Base-by-base conservation (phyloP, 805 yeast genomes). In the Cyberlindnera meyerae region DNA sequence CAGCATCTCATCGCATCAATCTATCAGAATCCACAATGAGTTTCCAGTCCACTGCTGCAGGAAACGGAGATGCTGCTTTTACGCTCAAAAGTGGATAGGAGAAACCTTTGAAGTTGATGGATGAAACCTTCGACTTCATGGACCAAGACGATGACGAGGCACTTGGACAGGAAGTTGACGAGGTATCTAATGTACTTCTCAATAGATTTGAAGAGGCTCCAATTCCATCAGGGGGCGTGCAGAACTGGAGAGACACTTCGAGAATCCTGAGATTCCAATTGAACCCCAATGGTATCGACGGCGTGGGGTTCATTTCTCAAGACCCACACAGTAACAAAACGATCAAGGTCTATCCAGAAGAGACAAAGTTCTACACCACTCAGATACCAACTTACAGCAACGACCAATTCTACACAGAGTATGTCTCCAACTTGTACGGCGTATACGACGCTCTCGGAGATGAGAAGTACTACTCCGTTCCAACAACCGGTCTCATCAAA, bases 361-460 rank as follows among this genome's bases (percentile, higher is more conserved):
- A 70, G 29, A 63, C 68, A 20, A 65, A 69, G 40, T 38, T 66
- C 11, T 66, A 61, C 38, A 69, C 73, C 4, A 69, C 71, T 18
- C 54, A 51, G 4, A 39, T 61, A 8, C 62, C 66, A n/a, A 56
- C 63, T 15, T 57, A 66, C 18, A 71, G 64, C 28, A 60, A 63
- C 20, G 63, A 75, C 1, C 48, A 51, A 6, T 60, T 60, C 16
- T 79, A 71, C 47, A 49, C 61, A 3, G 54, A 65, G 9, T 82
- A 75, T 44, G 66, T 77, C 27, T 69, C 70, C 20, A 54, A 64
- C 8, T 48, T 75, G 11, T 82, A 71, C 55, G 73, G 73, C 42
- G 61, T 70, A 3, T 70, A 79, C 43, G 78, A 77, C 44, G 61
- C 65, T 2, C 46, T 74, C 18, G 68, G 75, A 13, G 62, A 64